These are phyloP conservation scores for Phytophthora tentaculata DNA, from an alignment of 352 stramenopile genomes.

Conservation along the genomic window DNA sequence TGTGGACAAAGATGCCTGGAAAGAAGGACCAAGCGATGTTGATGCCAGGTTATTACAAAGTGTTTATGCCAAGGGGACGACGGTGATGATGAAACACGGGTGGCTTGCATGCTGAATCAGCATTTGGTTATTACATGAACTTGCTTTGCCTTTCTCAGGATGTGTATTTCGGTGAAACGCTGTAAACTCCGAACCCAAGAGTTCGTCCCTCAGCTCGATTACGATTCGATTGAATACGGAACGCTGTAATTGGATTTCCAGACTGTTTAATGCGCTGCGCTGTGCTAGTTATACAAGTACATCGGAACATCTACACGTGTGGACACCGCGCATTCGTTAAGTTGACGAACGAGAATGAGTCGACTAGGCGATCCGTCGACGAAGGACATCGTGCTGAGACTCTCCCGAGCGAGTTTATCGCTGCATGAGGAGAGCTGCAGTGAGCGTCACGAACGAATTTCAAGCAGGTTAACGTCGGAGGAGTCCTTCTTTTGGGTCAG, in stretches of 20 bases:
- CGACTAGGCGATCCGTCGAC: conserved; percentile 7
- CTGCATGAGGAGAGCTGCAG: not conserved
- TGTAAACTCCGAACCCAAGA: not conserved
- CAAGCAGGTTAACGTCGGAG: not conserved
- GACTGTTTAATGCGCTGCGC: not conserved
- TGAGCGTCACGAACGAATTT: conserved; percentile 4
- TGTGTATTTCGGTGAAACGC: not conserved
- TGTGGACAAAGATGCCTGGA: too few species aligned
- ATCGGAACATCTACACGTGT: not conserved
- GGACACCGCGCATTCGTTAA: too few species aligned
- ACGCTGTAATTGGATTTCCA: not conserved
- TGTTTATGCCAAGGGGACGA: not conserved
- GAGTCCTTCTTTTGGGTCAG: conserved; percentile 1
- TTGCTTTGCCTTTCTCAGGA: not conserved
- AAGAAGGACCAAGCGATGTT: not conserved
- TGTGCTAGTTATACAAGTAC: not conserved
- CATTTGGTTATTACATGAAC: not conserved
- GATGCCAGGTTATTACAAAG: too few species aligned
- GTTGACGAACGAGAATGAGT: conserved; percentile 5
- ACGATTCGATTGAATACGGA: not conserved
- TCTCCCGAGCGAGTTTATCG: conserved; percentile 12
- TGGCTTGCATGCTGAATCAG: not conserved
- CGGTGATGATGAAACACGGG: not conserved
- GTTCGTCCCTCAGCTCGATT: not conserved
- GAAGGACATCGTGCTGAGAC: conserved; percentile 11